phyloP scores from a whole-genome alignment of 306 rosid species.

The Senna siamea region DNA sequence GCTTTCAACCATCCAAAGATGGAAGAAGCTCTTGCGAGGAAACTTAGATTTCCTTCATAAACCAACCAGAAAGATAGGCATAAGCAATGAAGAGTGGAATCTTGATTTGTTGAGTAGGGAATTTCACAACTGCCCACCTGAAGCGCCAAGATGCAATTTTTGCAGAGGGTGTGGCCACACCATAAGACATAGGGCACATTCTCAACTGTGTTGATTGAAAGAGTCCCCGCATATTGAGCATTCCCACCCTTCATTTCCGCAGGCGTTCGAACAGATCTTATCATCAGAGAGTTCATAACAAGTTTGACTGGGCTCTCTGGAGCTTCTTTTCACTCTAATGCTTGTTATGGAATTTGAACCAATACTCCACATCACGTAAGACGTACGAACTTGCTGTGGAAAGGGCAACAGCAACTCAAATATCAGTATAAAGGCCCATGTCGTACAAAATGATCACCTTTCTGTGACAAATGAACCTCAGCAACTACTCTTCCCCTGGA shows the following conservation, averaged over 20 bases:
- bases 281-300: conserved; percentile 75
- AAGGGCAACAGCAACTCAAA: conserved; percentile 34
- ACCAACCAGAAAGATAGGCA: conserved; percentile 64
- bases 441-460: too few relatives aligned
- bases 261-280: conserved; percentile 71
- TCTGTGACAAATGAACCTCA: too few relatives aligned
- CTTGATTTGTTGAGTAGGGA: too few relatives aligned
- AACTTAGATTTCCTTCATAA: conserved; percentile 73
- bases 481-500: too few relatives aligned
- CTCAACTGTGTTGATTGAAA: conserved; percentile 90
- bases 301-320: conserved; percentile 45
- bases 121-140: too few relatives aligned
- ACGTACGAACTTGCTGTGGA: conserved; percentile 18
- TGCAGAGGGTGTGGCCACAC: conserved; percentile 93
- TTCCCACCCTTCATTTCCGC: conserved; percentile 79
- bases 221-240: conserved; percentile 93
- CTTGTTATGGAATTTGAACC: conserved; percentile 72
- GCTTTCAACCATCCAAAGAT: conserved; percentile 93
- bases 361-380: conserved; percentile 69
- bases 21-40: conserved; percentile 84
- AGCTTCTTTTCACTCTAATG: conserved; percentile 67
- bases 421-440: too few relatives aligned
- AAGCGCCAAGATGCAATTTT: conserved; percentile 79
- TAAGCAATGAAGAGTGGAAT: conserved; percentile 72
- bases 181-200: conserved; percentile 88